Evolutionary conservation across 768 basidiomycete genomes (phyloP).

Genomic region (Suillus placidus): DNA sequence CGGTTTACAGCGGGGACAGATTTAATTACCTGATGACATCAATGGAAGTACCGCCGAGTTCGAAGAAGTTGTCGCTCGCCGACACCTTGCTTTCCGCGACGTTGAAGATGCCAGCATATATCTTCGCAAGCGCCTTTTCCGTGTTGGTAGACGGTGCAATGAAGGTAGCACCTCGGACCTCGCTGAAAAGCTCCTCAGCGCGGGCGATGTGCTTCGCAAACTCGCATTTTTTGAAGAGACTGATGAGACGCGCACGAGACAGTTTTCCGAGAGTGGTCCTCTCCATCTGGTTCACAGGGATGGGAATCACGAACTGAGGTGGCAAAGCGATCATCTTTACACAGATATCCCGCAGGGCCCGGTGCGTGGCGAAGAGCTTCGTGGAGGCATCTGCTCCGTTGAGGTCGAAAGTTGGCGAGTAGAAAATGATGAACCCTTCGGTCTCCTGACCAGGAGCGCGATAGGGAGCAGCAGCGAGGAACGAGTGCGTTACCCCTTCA

Average conservation of each 20-base stretch:
- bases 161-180: constrained; percentile 26
- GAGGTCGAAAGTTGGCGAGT: constrained; percentile 30
- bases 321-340: constrained; percentile 36
- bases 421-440: constrained; percentile 45
- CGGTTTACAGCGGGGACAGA: not conserved
- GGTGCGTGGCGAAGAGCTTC: constrained; percentile 29
- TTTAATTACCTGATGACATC: constrained; percentile 31
- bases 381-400: constrained; percentile 25
- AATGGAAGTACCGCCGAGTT: constrained; percentile 46
- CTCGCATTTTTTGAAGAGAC: constrained; percentile 38
- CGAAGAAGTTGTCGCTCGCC: constrained; percentile 40
- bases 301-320: constrained; percentile 42
- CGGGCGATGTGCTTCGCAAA: constrained; percentile 32
- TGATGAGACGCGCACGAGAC: constrained; percentile 39
- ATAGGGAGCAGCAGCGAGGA: constrained; percentile 38
- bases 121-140: constrained; percentile 32
- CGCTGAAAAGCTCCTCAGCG: constrained; percentile 27
- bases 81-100: constrained; percentile 25
- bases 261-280: constrained; percentile 49
- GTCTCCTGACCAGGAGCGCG: constrained; percentile 40
- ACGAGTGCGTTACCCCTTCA: constrained; percentile 35
- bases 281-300: constrained; percentile 40
- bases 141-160: constrained; percentile 25
- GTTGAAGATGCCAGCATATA: constrained; percentile 36
- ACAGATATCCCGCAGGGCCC: constrained; percentile 32